Evolutionary conservation across 495 filamentous ascomycete genomes (phyloP).

Genomic region (Penicillium bovifimosum): DNA sequence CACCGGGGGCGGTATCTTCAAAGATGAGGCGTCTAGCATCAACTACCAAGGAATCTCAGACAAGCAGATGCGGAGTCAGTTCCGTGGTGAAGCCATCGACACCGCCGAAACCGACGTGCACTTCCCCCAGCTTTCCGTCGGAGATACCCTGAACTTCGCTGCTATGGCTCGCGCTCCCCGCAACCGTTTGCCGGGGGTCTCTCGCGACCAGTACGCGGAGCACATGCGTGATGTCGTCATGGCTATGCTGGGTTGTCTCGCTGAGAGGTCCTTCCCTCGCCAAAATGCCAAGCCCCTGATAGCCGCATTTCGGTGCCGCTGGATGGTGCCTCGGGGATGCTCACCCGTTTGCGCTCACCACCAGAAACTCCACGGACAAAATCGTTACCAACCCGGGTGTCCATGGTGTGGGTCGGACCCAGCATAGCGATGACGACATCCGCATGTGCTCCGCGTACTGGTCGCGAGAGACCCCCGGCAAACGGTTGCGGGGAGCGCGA

Average conservation of each 20-base stretch:
- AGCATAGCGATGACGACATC: conserved; percentile 79
- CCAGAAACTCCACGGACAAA: conserved; percentile 75
- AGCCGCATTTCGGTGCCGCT: too few species aligned
- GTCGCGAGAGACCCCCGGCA: too few species aligned
- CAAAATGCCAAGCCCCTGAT: too few species aligned
- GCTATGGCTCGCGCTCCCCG: conserved; percentile 39
- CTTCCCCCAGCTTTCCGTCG: conserved; percentile 55
- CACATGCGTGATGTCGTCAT: conserved; percentile 75
- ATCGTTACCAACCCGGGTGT: conserved; percentile 76
- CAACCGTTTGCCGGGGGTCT: too few species aligned
- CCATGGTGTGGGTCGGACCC: conserved; percentile 67
- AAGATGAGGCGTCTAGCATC: too few species aligned
- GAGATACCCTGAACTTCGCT: conserved; percentile 57
- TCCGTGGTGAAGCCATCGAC: conserved; percentile 54
- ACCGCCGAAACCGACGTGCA: conserved; percentile 41
- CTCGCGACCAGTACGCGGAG: conserved; percentile 52
- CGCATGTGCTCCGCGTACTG: conserved; percentile 60
- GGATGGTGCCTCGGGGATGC: conserved; percentile 78
- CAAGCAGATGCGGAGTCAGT: too few species aligned
- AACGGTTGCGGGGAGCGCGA: conserved; percentile 34
- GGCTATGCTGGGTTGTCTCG: conserved; percentile 73
- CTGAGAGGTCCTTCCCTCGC: too few species aligned
- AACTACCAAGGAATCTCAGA: too few species aligned
- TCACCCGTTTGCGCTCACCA: conserved; percentile 79
- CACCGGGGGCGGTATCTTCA: too few species aligned